Percentiles rank a stretch among this genome's conserved stretches.
Evolutionary conservation across 2,329 filamentous ascomycete species (phyloP).

Genomic region (Exophiala sideris): DNA sequence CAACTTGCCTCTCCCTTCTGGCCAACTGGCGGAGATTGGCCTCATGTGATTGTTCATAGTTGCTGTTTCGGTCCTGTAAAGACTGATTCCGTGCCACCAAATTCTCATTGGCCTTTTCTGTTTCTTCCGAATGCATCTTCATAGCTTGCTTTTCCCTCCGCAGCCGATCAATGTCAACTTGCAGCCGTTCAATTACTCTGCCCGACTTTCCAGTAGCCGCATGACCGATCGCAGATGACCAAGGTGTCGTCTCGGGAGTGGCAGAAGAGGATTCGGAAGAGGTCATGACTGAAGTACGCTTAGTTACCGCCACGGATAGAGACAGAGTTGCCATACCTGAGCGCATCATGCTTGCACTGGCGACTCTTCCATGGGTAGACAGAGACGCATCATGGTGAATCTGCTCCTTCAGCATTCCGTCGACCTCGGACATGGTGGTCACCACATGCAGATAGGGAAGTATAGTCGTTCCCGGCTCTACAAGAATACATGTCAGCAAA

Average conservation of each 20-base stretch:
- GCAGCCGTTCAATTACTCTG: constrained; percentile 49
- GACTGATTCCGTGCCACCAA: constrained; percentile 45
- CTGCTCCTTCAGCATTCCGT: constrained; percentile 26
- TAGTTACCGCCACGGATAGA: neutral
- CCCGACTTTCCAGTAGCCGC: constrained; percentile 50
- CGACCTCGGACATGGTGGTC: constrained; percentile 24
- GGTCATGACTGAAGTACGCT: constrained; percentile 15
- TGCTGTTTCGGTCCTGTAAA: constrained; percentile 44
- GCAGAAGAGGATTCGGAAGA: constrained; percentile 24
- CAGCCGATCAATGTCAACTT: constrained; percentile 49
- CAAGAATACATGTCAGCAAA: constrained; percentile 8
- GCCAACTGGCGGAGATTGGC: constrained; percentile 45
- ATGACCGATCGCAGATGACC: constrained; percentile 50
- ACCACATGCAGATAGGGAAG: constrained; percentile 11
- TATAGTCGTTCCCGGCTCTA: constrained; percentile 1
- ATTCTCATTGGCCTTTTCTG: constrained; percentile 45
- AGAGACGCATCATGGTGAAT: constrained; percentile 18
- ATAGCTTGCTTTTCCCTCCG: constrained; percentile 46
- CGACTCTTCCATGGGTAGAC: constrained; percentile 21
- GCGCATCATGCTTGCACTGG: constrained; percentile 25
- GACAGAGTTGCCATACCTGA: constrained; percentile 14
- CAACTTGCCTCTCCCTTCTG: constrained; percentile 47
- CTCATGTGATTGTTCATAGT: constrained; percentile 46
- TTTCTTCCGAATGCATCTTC: constrained; percentile 45
- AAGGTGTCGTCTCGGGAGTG: constrained; percentile 37